These are phyloP conservation scores for Chlamydomonas asymmetrica DNA, from an alignment of 139 green algal species.

Conservation along the genomic window DNA sequence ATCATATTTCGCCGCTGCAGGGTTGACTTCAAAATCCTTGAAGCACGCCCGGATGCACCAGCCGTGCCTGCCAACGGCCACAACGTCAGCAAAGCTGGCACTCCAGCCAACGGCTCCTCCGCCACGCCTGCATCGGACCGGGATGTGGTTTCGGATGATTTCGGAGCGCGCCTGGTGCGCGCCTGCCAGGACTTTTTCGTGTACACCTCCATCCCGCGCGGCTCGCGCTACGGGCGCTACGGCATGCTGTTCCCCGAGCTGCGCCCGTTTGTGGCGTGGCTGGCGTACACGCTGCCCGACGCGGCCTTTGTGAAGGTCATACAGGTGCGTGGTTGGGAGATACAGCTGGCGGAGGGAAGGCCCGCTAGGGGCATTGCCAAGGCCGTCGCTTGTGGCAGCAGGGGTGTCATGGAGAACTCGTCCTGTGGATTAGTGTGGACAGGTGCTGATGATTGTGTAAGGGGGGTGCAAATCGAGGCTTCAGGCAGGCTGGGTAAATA, in stretches of 20 bases:
- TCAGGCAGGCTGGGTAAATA: too few relatives aligned
- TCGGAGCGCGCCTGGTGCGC: background rate
- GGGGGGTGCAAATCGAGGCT: too few relatives aligned
- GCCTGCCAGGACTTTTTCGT: slow-evolving; percentile 25
- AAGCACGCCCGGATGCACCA: background rate
- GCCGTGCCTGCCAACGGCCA: background rate
- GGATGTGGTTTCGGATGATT: background rate
- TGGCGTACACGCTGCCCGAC: slow-evolving; percentile 32
- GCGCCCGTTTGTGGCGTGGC: background rate
- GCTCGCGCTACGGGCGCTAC: slow-evolving; percentile 5
- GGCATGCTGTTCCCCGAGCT: slow-evolving; percentile 31
- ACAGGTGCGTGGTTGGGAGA: slow-evolving; percentile 23
- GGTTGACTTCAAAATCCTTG: slow-evolving; percentile 11
- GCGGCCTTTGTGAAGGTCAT: slow-evolving; percentile 9
- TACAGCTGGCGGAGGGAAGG: too few relatives aligned
- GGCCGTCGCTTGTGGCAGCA: too few relatives aligned
- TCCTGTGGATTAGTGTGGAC: too few relatives aligned
- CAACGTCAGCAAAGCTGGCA: background rate
- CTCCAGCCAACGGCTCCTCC: background rate
- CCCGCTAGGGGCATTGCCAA: too few relatives aligned
- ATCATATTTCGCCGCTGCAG: background rate
- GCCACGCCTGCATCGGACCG: background rate
- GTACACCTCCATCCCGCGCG: background rate
- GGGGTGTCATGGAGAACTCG: too few relatives aligned
- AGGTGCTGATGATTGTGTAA: too few relatives aligned